Evolutionary conservation across 352 stramenopile genomes (phyloP).

Genomic region (Thalassiosira sp.): DNA sequence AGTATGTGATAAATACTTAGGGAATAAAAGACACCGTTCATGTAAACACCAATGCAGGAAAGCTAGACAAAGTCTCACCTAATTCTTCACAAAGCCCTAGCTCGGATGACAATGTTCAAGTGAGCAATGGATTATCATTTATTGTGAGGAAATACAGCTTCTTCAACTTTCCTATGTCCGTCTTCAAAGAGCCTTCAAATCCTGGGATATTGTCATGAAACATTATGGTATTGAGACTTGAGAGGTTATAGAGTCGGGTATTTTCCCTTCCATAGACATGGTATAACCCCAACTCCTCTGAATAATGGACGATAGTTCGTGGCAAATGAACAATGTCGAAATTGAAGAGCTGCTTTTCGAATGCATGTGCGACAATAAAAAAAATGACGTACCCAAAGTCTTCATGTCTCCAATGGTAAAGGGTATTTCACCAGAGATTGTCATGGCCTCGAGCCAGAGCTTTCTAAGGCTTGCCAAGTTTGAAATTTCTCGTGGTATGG

Average conservation of each 20-base stretch:
- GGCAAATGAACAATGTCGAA: neutral
- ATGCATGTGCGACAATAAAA: too few species aligned
- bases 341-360: neutral
- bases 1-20: neutral
- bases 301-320: neutral
- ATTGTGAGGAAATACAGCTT: slow-evolving; percentile 42
- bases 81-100: slow-evolving; percentile 33
- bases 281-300: neutral
- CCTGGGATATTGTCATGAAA: neutral
- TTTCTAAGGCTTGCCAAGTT: slow-evolving; percentile 32
- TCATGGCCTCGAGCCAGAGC: slow-evolving; percentile 39
- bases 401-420: slow-evolving; percentile 25
- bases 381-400: slow-evolving; percentile 19
- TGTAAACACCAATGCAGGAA: neutral
- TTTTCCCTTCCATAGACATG: slow-evolving; percentile 2
- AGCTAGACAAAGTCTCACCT: neutral
- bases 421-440: slow-evolving; percentile 24
- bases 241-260: slow-evolving; percentile 30
- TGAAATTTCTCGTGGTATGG: slow-evolving; percentile 49
- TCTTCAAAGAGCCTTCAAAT: slow-evolving; percentile 14
- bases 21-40: neutral
- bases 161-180: slow-evolving; percentile 59
- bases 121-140: slow-evolving; percentile 41
- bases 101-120: slow-evolving; percentile 40
- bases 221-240: slow-evolving; percentile 3